Evolutionary conservation across 768 basidiomycete species (phyloP), one percentile per base, ranked within the genome.

Genomic region (Gelatoporia subvermispora): DNA sequence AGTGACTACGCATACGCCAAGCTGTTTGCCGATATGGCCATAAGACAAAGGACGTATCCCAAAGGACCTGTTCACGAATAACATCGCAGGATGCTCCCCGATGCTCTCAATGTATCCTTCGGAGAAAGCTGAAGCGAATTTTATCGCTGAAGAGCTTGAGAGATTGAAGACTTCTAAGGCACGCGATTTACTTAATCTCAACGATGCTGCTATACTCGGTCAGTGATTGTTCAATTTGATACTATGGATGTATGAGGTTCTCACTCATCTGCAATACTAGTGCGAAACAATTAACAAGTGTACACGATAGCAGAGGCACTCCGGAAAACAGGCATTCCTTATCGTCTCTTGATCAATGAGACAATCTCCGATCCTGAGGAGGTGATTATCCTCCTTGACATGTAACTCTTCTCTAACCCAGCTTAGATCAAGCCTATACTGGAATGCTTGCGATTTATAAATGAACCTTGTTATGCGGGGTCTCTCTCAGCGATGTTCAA

Each of bases 161-260:
- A 72, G 88, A 23, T 54, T 87, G 20, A 74, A 85, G n/a, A 85
- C 87, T 0, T 73, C 80, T 50, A 81, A 82, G 54, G 90, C 88
- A 15, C 7, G 28, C 28, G 86, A 85, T 0, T 66, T 78, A 40
- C 65, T 94, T 11, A 69, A 67, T n/a, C 90, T 81, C 73, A 78
- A 78, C 21, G 91, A 93, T 63, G 88, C 90, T 61, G 88, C 80
- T 7, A 74, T 94, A 16, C 73, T 94, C n/a, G 68, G 88, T 89
- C 52, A 56, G 85, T 69, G 35, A 7, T 31, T 31, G 7, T 5
- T 31, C 28, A 13, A 5, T 13, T 31, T 31, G 5, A 13, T 13
- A 5, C 7, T 31, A 31, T 31, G 28, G 7, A 7, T 31, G 13
- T 31, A 7, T 31, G 5, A 7, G 5, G 13, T 31, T 31, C 7